phyloP scores from a whole-genome alignment of 371 early-diverging fungal species.

The Dinochytrium kinnereticum region DNA sequence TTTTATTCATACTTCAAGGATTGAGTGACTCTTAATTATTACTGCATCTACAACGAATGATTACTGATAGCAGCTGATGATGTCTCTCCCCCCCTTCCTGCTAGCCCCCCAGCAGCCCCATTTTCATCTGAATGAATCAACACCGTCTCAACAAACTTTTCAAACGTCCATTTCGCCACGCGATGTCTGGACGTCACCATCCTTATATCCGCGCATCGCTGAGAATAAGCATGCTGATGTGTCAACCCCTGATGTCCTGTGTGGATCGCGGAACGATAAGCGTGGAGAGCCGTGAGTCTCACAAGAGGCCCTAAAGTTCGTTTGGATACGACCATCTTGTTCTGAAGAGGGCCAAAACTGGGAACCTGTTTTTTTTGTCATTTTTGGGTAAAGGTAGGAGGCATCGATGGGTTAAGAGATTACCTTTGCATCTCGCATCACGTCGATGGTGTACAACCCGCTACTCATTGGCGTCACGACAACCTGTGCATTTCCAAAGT shows the following conservation, averaged over 20 bases:
- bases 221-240: conserved; percentile 51
- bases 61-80: not conserved
- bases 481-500: conserved; percentile 95
- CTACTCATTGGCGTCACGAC: conserved; percentile 80
- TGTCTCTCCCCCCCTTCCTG: not conserved
- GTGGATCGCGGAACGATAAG: conserved; percentile 53
- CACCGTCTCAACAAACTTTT: conserved; percentile 36
- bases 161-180: conserved; percentile 57
- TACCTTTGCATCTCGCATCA: conserved; percentile 77
- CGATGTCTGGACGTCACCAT: conserved; percentile 67
- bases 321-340: conserved; percentile 80
- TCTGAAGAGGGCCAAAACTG: conserved; percentile 85
- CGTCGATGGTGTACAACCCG: conserved; percentile 72
- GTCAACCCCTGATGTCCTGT: conserved; percentile 19
- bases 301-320: conserved; percentile 80
- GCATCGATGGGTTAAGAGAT: not conserved
- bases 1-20: not conserved
- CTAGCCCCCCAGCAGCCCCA: not conserved
- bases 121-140: conserved; percentile 20
- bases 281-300: conserved; percentile 81
- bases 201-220: conserved; percentile 63
- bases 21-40: not conserved
- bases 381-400: not conserved
- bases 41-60: too few relatives aligned
- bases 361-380: conserved; percentile 53